These are phyloP conservation scores for Suhomyces choctaworum DNA, from an alignment of 1,139 yeast genomes.

Conservation along the genomic window DNA sequence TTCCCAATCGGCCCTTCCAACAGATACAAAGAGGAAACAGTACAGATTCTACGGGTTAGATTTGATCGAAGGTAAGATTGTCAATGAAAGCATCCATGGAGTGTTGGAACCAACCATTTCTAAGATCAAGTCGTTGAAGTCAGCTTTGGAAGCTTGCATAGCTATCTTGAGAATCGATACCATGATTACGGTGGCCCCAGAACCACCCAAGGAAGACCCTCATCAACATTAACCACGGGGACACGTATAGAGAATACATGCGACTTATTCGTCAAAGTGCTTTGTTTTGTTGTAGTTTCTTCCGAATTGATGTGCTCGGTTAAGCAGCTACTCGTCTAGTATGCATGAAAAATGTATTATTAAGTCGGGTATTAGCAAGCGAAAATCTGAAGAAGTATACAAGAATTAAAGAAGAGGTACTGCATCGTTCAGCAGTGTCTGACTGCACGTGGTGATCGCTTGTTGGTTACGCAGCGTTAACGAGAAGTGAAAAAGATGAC, in stretches of 20 bases:
- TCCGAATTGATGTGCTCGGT: too few species aligned
- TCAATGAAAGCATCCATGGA: slow-evolving; percentile 80
- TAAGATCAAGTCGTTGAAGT: slow-evolving; percentile 87
- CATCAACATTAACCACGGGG: slow-evolving; percentile 53
- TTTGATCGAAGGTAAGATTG: slow-evolving; percentile 85
- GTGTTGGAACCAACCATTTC: slow-evolving; percentile 95
- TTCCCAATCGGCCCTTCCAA: slow-evolving; percentile 79
- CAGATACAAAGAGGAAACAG: slow-evolving; percentile 78
- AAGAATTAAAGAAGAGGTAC: slow-evolving; percentile 1
- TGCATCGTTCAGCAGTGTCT: too few species aligned
- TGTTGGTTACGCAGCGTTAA: too few species aligned
- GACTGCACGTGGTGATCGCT: too few species aligned
- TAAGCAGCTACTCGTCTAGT: slow-evolving; percentile 1
- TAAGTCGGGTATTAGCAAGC: not conserved
- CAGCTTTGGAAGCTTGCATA: slow-evolving; percentile 97
- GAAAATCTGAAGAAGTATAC: not conserved
- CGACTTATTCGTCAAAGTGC: not conserved
- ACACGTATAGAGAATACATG: slow-evolving; percentile 7
- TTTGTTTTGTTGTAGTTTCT: too few species aligned
- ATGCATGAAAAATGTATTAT: not conserved
- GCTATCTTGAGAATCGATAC: slow-evolving; percentile 97
- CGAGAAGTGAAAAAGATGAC: too few species aligned
- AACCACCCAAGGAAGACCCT: slow-evolving; percentile 88
- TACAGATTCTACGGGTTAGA: slow-evolving; percentile 93
- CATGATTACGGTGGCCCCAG: slow-evolving; percentile 96